Base-by-base conservation (phyloP, 2,329 filamentous ascomycete genomes). In the Alternaria panax region DNA sequence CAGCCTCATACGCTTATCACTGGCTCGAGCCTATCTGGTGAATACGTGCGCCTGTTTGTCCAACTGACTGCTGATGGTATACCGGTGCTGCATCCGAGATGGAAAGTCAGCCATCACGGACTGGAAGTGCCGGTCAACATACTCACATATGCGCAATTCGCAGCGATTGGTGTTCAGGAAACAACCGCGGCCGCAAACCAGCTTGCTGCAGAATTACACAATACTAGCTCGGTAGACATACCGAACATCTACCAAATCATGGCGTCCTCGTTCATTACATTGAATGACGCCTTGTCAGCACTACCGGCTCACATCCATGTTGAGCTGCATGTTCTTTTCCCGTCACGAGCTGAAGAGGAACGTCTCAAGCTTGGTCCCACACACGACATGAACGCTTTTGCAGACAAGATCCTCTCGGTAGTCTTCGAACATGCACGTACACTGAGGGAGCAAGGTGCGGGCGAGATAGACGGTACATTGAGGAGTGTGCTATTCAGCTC, bases 401-500 rank as follows among this genome's bases (percentile, higher is more conserved):
- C 92, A 5, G 95, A 99, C 76, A 86, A 88, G 2, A 89, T 98
- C 25, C 83, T 99, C 54, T 88, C 85, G 3, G 88, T 92, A 20
- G 93, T 98, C 0, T 99, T 99, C 72, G 91, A 97, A 67, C 94
- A 98, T 77, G 93, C 93, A 2, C 87, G 94, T 43, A 69, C 86
- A 70, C 64, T 92, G 78, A 84, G 89, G 59, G 84, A 88, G 60
- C 80, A 82, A 63, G 88, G 87, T 1, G 68, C 69, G 9, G 74
- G 74, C 6, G 88, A 76, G 47, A 71, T 74, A 43, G 75, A 92
- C 8, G 88, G 92, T 54, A 87, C 89, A 16, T 89, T 95, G 67
- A 86, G 93, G 40, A 96, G 92, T 12, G 90, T 99, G 52, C 92
- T 97, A 11, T 97, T 99, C 77, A 96, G 92, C 70, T 96, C 92